Conservation (phyloP, 2,329 filamentous ascomycete genomes). For the Colletotrichum sp. region DNA sequence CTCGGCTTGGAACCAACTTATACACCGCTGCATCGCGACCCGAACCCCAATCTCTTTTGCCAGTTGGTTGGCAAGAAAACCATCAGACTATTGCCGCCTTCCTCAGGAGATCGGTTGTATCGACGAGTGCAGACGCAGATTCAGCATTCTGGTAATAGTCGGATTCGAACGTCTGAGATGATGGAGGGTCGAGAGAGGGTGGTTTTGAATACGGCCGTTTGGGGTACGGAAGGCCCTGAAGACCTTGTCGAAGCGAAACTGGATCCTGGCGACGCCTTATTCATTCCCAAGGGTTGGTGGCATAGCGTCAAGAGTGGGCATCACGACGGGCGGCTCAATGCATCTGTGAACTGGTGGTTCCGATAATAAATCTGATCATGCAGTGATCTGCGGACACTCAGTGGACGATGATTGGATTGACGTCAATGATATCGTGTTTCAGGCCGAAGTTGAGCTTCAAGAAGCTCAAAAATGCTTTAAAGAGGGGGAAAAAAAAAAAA, state of each 20-base stretch:
- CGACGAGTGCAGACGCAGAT: constrained; percentile 49
- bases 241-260: constrained; percentile 60
- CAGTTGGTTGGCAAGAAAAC: constrained; percentile 79
- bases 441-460: not conserved
- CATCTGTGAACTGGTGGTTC: constrained; percentile 53
- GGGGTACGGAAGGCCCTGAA: constrained; percentile 51
- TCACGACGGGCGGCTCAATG: constrained; percentile 40
- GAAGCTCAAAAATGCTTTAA: not conserved
- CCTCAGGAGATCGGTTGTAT: constrained; percentile 69
- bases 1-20: constrained; percentile 85
- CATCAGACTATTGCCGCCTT: constrained; percentile 74
- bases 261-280: constrained; percentile 71
- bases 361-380: constrained; percentile 28
- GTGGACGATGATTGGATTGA: not conserved
- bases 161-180: constrained; percentile 83
- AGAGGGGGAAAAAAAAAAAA: not conserved
- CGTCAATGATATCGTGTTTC: not conserved
- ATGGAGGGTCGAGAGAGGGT: constrained; percentile 80
- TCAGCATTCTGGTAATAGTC: constrained; percentile 42
- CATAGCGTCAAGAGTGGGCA: constrained; percentile 47
- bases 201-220: constrained; percentile 72
- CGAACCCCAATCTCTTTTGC: constrained; percentile 91
- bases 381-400: not conserved
- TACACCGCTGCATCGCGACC: constrained; percentile 90
- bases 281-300: constrained; percentile 70